Percentiles rank a stretch among this genome's conserved stretches.
Conservation (phyloP, 306 rosid genomes). For the Arachis stenosperma region DNA sequence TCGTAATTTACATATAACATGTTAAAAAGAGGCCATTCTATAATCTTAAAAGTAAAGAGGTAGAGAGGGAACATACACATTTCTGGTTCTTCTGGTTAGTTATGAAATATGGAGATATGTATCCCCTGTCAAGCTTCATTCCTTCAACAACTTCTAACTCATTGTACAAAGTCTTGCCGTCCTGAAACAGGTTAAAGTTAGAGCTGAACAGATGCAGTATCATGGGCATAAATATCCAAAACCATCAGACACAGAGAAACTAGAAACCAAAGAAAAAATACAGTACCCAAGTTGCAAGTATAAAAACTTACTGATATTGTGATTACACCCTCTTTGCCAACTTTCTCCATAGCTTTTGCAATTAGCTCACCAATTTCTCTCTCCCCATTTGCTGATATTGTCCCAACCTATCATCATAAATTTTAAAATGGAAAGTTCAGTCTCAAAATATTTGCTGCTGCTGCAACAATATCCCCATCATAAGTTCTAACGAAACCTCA, state of each 20-base stretch:
- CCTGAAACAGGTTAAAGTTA: conserved; percentile 59
- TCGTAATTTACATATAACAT: conserved; percentile 12
- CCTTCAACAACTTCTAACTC: conserved; percentile 99
- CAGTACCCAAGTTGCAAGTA: not conserved
- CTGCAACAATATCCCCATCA: not conserved
- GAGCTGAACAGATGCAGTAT: conserved; percentile 4
- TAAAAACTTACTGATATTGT: conserved; percentile 78
- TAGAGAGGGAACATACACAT: conserved; percentile 65
- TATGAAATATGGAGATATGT: conserved; percentile 89
- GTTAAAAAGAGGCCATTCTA: not conserved
- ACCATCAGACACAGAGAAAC: not conserved
- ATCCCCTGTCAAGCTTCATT: conserved; percentile 97
- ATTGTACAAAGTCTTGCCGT: conserved; percentile 85
- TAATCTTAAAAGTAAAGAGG: not conserved
- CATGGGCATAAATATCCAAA: no score
- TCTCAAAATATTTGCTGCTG: not conserved
- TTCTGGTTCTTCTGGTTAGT: conserved; percentile 93
- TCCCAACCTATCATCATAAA: conserved; percentile 69
- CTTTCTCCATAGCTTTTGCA: conserved; percentile 99
- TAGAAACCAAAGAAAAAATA: conserved; percentile 20
- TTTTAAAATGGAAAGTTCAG: not conserved
- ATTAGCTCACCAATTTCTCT: conserved; percentile 98
- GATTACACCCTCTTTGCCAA: conserved; percentile 98
- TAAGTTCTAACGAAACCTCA: not conserved
- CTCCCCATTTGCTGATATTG: conserved; percentile 95